Evolutionary conservation across 139 green algal species (phyloP), one percentile per base, ranked within the genome.

Genomic region (Closterium sp.): DNA sequence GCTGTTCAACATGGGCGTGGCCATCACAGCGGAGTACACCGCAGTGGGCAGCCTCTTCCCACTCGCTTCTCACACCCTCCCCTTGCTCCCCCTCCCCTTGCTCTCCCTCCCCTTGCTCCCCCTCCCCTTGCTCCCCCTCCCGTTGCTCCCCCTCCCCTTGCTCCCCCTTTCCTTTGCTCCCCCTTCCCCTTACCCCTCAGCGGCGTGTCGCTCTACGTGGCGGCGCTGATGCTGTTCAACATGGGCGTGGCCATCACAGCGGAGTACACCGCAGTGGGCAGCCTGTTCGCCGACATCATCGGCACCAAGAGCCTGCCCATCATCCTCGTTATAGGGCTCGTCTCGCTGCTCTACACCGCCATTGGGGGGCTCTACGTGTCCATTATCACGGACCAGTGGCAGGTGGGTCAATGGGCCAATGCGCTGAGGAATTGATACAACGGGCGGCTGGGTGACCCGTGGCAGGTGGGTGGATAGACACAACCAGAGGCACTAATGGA

Each of bases 371-470:
- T 97, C n/a, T 93, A 94, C 34, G 94, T 98, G 38, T 97, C 95
- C 36, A 97, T 98, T 88, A 88, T 96, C 28, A 98, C 96, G 2
- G 97, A 98, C 92, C 95, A 97, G 69, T 64, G 96, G 2, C 96
- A 97, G 94, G 96, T 66, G 33, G 1, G 25, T 86, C 21, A 85
- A 38, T 10, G 30, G n/a, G n/a, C n/a, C n/a, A n/a, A n/a, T 16
- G 32, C 23, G 35, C 25, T 33, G 28, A 32, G 12, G 32, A 21
- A 10, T 19, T 23, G 85, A 55, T 89, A 28, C 12, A 12, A 32
- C 84, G 21, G 21, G 19, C n/a, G n/a, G n/a, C n/a, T n/a, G n/a
- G n/a, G n/a, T n/a, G n/a, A n/a, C n/a, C n/a, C n/a, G n/a, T n/a
- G n/a, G n/a, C n/a, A n/a, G n/a, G n/a, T n/a, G n/a, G n/a, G n/a